Percentiles rank a stretch among this genome's conserved stretches.
Evolutionary conservation across 768 basidiomycete genomes (phyloP).

Genomic region (Kwoniella botswanensis): DNA sequence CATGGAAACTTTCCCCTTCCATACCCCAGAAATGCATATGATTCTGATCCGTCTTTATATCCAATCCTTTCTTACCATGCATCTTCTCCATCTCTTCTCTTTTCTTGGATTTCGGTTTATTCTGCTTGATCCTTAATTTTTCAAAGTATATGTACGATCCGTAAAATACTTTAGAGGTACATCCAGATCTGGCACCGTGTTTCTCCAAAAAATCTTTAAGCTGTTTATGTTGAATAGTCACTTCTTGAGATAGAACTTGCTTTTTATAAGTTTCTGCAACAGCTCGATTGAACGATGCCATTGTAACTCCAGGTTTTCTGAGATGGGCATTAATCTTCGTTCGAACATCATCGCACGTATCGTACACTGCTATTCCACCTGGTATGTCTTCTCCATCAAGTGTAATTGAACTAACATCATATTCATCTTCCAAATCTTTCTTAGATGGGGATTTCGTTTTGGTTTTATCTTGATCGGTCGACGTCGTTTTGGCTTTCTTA

Average conservation of each 20-base stretch:
- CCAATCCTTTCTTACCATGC: conserved; percentile 4
- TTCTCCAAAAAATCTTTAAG: conserved; percentile 1
- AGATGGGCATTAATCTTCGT: not conserved
- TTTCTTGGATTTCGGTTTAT: conserved; percentile 8
- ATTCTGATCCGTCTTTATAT: conserved; percentile 4
- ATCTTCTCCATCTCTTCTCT: conserved; percentile 10
- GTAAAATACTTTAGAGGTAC: conserved; percentile 5
- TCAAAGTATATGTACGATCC: conserved; percentile 3
- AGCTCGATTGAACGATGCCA: not conserved
- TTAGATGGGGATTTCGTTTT: not conserved
- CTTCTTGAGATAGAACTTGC: not conserved
- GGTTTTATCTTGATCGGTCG: not conserved
- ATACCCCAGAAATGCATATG: not conserved
- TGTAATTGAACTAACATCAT: not conserved
- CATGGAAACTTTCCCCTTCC: not conserved
- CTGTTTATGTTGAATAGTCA: conserved; percentile 9
- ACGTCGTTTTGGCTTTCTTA: not conserved
- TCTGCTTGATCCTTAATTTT: conserved; percentile 8
- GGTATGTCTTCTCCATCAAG: not conserved
- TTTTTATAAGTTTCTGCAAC: not conserved
- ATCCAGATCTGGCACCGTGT: not conserved
- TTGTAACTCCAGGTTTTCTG: not conserved
- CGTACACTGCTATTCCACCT: not conserved
- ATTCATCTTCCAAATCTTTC: not conserved
- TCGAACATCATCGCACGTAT: conserved; percentile 8